phyloP scores from a whole-genome alignment of 2,329 filamentous ascomycete genomes.

The Pseudogymnoascus destructans region DNA sequence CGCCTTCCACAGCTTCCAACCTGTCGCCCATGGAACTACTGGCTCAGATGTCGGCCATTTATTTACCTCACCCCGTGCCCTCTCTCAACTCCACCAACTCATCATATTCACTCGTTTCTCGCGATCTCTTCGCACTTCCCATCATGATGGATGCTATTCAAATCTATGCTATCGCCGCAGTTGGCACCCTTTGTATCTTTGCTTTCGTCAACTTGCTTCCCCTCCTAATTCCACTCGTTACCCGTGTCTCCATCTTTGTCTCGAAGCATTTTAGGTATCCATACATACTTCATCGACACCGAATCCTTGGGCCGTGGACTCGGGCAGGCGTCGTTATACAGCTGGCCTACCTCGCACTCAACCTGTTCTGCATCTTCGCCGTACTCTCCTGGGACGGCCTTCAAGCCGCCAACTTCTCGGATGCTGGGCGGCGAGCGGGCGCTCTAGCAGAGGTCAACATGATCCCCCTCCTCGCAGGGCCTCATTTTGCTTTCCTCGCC shows the following conservation, averaged over 20 bases:
- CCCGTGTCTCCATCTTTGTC: no score
- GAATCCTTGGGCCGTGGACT: no score
- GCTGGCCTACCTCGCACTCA: background rate
- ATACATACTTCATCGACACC: no score
- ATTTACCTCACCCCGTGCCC: background rate
- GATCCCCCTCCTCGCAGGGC: no score
- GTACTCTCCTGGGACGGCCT: background rate
- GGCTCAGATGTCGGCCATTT: background rate
- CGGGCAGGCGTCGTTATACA: no score
- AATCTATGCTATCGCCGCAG: conserved; percentile 7
- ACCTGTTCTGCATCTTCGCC: background rate
- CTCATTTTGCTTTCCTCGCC: no score
- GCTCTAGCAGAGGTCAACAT: conserved; percentile 16
- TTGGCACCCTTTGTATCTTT: conserved; percentile 2
- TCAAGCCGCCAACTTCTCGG: background rate
- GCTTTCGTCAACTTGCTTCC: conserved; percentile 2
- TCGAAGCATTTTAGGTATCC: no score
- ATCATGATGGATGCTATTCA: conserved; percentile 6
- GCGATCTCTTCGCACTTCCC: background rate
- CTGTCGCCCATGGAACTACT: background rate
- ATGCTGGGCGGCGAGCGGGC: conserved; percentile 10
- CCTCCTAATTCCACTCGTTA: no score
- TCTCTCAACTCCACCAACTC: background rate
- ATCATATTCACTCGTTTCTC: no score
- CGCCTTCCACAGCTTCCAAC: background rate